Evolutionary conservation across 148 eudicot species (phyloP), one percentile per base, ranked within the genome.

Genomic region (Chenopodium formosanum): DNA sequence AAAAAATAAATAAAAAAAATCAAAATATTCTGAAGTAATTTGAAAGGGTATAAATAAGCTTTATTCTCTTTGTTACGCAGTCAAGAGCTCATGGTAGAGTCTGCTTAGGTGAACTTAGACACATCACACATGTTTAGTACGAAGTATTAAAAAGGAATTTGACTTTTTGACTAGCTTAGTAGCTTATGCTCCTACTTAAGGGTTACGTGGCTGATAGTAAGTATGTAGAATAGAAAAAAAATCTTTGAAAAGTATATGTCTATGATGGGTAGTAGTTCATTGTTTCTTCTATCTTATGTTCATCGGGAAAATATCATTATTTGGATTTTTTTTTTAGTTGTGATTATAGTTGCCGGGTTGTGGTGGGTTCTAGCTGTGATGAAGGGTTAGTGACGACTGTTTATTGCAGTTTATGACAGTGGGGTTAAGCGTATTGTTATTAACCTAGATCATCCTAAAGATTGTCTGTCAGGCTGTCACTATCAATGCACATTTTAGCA

Each of bases 61-160:
- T 44, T 58, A 34, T 70, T 34, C 53, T 37, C 32, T n/a, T 70
- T 70, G 34, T 79, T 79, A 25, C 10, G 67, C 50, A n/a, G 58
- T 25, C 47, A 56, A 71, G 46, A 25, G 68, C 31, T 48, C 32
- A 75, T 8, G 66, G 2, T 76, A 47, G 47, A 34, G 37, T 52
- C n/a, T 50, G 40, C 20, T 74, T 37, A 12, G 75, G 50, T 44
- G 52, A 72, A 44, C 75, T 72, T 72, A 23, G 23, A 7, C 23
- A 44, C 44, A 53, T 16, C 19, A 7, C 23, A 46, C 46, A 56
- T 17, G 62, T 40, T 40, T 64, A 46, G 14, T 23, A 23, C 23
- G 23, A 23, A 23, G 23, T 66, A 10, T 16, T 19, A 68, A 29
- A 6, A 6, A 3, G 23, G 70, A 14, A 17, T 17, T 69, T 29